These are phyloP conservation scores for Evansstolkia leycettana DNA, from an alignment of 495 filamentous ascomycete species.

Conservation along the genomic window DNA sequence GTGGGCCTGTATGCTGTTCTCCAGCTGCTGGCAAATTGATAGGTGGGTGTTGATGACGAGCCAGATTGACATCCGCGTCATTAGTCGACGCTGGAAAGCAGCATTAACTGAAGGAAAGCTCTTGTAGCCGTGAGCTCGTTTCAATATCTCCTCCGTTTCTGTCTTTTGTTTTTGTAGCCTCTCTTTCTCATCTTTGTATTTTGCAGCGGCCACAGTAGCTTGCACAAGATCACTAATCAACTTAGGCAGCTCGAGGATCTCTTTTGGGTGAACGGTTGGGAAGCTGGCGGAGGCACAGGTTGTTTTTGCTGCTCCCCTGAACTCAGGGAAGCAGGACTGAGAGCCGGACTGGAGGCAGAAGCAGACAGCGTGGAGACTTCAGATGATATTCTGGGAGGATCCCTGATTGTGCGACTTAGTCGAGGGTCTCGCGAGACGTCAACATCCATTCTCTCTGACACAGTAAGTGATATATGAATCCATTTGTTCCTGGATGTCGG, in stretches of 20 bases:
- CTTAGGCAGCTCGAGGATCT: no score
- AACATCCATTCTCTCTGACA: constrained; percentile 1
- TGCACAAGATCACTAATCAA: constrained; percentile 9
- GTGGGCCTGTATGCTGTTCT: constrained; percentile 4
- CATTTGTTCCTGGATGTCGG: no score
- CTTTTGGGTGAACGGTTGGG: neutral
- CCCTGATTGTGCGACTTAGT: no score
- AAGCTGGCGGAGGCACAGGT: neutral
- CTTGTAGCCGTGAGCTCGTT: constrained; percentile 9
- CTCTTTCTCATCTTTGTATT: constrained; percentile 10
- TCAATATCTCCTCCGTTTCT: constrained; percentile 5
- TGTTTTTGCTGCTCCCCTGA: no score
- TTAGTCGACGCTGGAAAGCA: constrained; percentile 8
- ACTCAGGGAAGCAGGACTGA: no score
- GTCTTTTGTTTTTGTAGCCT: constrained; percentile 11
- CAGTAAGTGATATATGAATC: neutral
- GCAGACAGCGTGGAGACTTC: no score
- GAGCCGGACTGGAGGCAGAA: no score
- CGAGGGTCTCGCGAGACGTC: no score
- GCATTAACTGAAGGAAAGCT: constrained; percentile 12
- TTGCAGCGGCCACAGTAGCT: constrained; percentile 5
- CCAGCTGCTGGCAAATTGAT: constrained; percentile 4
- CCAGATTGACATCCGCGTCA: constrained; percentile 8
- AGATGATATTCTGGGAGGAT: no score
- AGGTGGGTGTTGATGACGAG: constrained; percentile 3